A percentile compares a stretch with the other conserved stretches of the same genome.
These are phyloP conservation scores for Flaveria brownii DNA, from an alignment of 129 eudicot genomes.

Conservation along the genomic window DNA sequence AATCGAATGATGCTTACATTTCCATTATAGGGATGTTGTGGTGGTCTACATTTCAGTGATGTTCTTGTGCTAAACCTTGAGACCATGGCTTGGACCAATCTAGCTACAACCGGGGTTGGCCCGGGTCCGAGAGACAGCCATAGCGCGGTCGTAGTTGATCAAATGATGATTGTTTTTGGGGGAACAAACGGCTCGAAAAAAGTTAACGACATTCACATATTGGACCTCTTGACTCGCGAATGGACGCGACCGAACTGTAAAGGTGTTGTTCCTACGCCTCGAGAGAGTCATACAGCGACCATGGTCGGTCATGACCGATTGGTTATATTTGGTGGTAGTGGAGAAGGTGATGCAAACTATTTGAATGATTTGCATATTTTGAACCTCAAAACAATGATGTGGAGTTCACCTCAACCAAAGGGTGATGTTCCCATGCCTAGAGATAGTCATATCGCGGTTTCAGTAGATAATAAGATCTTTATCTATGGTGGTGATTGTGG, in stretches of 20 bases:
- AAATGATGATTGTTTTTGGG: conserved; percentile 77
- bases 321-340: conserved; percentile 92
- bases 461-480: conserved; percentile 48
- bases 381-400: conserved; percentile 74
- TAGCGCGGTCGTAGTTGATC: conserved; percentile 65
- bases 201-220: conserved; percentile 69
- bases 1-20: neutral
- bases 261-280: conserved; percentile 74
- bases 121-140: conserved; percentile 98
- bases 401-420: conserved; percentile 62
- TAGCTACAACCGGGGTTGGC: conserved; percentile 65
- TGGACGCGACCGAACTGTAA: conserved; percentile 72
- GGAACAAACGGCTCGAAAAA: conserved; percentile 86
- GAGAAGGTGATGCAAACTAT: conserved; percentile 84
- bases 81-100: conserved; percentile 77
- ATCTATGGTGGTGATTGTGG: conserved; percentile 97
- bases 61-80: conserved; percentile 73
- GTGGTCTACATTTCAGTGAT: conserved; percentile 87
- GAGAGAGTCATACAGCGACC: conserved; percentile 92
- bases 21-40: conserved; percentile 79
- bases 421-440: conserved; percentile 70
- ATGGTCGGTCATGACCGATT: conserved; percentile 51
- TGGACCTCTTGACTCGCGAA: conserved; percentile 66
- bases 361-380: conserved; percentile 81
- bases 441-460: conserved; percentile 85